Evolutionary conservation across 2,329 filamentous ascomycete genomes (phyloP).

Genomic region (Curvularia spicifera): DNA sequence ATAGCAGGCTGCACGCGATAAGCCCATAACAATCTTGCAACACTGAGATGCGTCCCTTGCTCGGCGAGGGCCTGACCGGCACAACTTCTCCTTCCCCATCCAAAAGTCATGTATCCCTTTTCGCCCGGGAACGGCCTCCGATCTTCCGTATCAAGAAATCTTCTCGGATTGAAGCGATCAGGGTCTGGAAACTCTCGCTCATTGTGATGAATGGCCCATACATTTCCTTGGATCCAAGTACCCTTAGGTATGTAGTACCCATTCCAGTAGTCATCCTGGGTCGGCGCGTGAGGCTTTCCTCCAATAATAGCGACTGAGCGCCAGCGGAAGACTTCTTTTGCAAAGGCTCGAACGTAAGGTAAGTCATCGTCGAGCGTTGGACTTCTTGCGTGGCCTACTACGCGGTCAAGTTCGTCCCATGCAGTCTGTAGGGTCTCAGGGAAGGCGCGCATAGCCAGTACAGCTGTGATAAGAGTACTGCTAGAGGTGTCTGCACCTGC

Average conservation of each 20-base stretch:
- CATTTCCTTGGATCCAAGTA: constrained; percentile 49
- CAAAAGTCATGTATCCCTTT: constrained; percentile 62
- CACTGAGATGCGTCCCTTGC: constrained; percentile 64
- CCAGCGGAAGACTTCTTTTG: constrained; percentile 46
- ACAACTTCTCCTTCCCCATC: constrained; percentile 63
- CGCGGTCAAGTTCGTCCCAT: constrained; percentile 43
- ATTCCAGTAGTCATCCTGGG: constrained; percentile 44
- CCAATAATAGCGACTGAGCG: constrained; percentile 44
- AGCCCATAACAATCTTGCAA: constrained; percentile 63
- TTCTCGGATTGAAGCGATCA: constrained; percentile 5
- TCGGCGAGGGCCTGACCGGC: constrained; percentile 65
- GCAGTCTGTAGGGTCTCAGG: constrained; percentile 36
- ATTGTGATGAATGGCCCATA: constrained; percentile 52
- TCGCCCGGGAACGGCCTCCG: constrained; percentile 44
- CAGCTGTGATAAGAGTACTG: constrained; percentile 41
- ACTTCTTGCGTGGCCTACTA: constrained; percentile 40
- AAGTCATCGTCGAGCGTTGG: constrained; percentile 44
- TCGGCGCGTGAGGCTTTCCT: constrained; percentile 45
- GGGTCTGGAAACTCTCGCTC: constrained; percentile 28
- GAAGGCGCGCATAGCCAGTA: constrained; percentile 44
- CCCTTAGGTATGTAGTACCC: constrained; percentile 50
- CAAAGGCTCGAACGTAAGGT: constrained; percentile 48
- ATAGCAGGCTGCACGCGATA: constrained; percentile 57
- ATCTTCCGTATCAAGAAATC: constrained; percentile 30
- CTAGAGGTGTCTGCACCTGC: constrained; percentile 44